Evolutionary conservation across 495 filamentous ascomycete species (phyloP), one percentile per base, ranked within the genome.

Genomic region (Penicillium desertorum): DNA sequence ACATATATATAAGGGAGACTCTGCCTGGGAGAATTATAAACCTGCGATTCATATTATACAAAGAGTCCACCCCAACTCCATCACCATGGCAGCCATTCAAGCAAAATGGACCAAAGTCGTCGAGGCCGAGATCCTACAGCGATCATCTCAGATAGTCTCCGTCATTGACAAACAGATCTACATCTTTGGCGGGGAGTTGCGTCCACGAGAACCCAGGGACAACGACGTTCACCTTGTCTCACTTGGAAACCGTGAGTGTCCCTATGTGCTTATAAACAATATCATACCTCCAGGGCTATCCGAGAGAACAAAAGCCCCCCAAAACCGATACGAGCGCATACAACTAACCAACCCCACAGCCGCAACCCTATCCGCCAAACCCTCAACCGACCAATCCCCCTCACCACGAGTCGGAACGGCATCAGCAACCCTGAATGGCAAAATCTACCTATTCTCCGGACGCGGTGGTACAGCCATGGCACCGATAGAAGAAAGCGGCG

Each of bases 121-220:
- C 17, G 29, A 34, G 9, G 10, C 46, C 1, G 67, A 72, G 25
- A 53, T 64, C n/a, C 74, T 94, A 4, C 84, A 82, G 16, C 81
- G 89, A 11, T 88, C 86, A 4, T 86, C 86, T 0, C 90, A 93
- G 62, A 81, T 84, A 5, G 65, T 90, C 47, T 83, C 88, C 16
- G 73, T 91, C 48, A 66, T 92, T 30, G 80, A 79, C 54, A 79
- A 83, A n/a, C 79, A 81, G 44, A 81, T 84, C 16, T 92, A 76
- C 19, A 57, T 76, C n/a, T 79, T 71, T 47, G 76, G 81, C 7
- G 66, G 75, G 48, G 77, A 73, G 62, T 62, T 70, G 55, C 63
- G 59, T 57, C 79, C 63, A 44, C 77, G 62, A 54, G 73, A 64
- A 64, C 83, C 85, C 11, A 73, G 83, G 30, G 86, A 90, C 67